Evolutionary conservation across 768 basidiomycete species (phyloP), one percentile per base, ranked within the genome.

Genomic region (Mycena vulgaris): DNA sequence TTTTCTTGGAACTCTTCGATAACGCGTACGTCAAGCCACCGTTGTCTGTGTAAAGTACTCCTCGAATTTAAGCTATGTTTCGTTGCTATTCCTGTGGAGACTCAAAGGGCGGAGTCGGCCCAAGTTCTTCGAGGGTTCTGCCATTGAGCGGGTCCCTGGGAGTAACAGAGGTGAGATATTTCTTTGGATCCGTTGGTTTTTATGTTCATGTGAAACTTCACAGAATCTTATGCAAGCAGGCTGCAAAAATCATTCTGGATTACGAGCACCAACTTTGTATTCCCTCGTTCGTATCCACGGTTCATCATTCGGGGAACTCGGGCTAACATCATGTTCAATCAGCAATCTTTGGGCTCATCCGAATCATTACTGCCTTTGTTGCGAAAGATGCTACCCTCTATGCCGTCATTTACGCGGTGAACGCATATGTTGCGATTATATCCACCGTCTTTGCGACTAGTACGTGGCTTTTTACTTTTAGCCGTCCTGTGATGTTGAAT

Each of bases 1-100:
- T 48, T 19, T 14, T 61, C 19, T n/a, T 48, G 47, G 59, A 61
- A 49, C 59, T 61, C 8, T 33, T 61, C 47, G 59, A 61, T 16
- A 61, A 61, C 14, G 14, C 10, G 59, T 61, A 48, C 39, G 39
- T 40, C 16, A 19, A 14, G 17, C 39, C 16, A 40, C 16, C 39
- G 16, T 40, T 40, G 13, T 40, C 39, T 40, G 39, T 9, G 8
- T 4, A 19, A 40, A 21, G 7, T 59, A 27, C 28, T 28, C 8
- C 10, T 40, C 5, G 39, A 19, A 19, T 13, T 40, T 19, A 40
- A 40, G 39, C 16, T 40, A 40, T 17, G 39, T 40, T 6, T 40
- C 39, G 17, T 11, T 19, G 4, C 39, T 40, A 5, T 40, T 40
- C 39, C 39, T 40, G 39, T 40, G 39, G 39, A 40, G 39, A 19